These are phyloP conservation scores for Pseudogymnoascus sp. DNA, from an alignment of 2,329 filamentous ascomycete genomes.

Conservation along the genomic window DNA sequence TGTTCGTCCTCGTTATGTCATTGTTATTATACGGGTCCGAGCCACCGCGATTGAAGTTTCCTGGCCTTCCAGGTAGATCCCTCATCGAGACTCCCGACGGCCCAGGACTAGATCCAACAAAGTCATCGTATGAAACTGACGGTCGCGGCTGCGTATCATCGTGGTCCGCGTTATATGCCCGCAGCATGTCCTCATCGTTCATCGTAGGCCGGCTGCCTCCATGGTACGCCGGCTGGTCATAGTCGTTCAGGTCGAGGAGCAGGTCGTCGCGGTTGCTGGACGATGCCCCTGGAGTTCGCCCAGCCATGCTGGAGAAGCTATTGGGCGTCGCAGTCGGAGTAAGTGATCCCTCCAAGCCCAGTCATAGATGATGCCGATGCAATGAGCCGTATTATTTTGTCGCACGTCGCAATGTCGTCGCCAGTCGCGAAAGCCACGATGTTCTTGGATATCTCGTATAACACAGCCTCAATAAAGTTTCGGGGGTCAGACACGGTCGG, in stretches of 20 bases:
- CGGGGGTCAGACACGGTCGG: not conserved
- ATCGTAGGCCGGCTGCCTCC: constrained; percentile 71
- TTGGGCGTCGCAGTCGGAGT: constrained; percentile 23
- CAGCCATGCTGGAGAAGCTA: constrained; percentile 50
- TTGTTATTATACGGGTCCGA: constrained; percentile 23
- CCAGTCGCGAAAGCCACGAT: not conserved
- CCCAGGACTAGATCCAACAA: constrained; percentile 60
- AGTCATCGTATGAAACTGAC: constrained; percentile 91
- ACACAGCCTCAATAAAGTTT: constrained; percentile 1
- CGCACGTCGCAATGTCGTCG: not conserved
- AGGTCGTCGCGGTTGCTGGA: constrained; percentile 48
- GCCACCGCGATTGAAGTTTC: constrained; percentile 20
- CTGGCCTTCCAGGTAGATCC: constrained; percentile 33
- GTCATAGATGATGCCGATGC: constrained; percentile 11
- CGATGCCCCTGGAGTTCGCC: constrained; percentile 48
- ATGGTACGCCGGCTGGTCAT: constrained; percentile 62
- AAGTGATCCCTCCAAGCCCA: not conserved
- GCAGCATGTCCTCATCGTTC: constrained; percentile 73
- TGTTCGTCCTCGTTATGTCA: constrained; percentile 40
- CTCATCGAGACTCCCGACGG: constrained; percentile 44
- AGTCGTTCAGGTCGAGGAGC: constrained; percentile 66
- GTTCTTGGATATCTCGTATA: constrained; percentile 1
- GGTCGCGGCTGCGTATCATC: constrained; percentile 63
- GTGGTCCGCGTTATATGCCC: constrained; percentile 58
- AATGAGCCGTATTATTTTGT: not conserved